phyloP scores from a whole-genome alignment of 768 basidiomycete genomes.

The Boletus insuetus region DNA sequence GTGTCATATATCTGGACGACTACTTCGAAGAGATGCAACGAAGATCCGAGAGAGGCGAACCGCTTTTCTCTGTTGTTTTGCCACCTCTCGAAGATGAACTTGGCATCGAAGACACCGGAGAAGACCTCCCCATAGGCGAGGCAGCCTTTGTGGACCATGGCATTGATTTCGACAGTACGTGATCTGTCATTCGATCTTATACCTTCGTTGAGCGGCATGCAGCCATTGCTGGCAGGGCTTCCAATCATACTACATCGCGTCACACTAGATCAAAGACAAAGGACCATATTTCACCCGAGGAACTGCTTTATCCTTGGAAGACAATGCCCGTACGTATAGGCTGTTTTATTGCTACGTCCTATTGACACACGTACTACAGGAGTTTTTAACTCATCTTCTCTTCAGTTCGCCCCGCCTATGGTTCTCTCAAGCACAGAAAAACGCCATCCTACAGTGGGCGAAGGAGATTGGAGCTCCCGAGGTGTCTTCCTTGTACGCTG shows the following conservation, averaged over 20 bases:
- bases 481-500: constrained; percentile 26
- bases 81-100: constrained; percentile 9
- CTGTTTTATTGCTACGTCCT: no score
- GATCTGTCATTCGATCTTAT: no score
- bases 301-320: constrained; percentile 9
- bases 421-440: constrained; percentile 32
- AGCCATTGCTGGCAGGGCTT: neutral
- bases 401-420: constrained; percentile 31
- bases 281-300: neutral
- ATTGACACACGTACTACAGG: constrained; percentile 17
- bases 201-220: no score
- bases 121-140: no score
- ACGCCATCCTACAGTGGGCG: constrained; percentile 29
- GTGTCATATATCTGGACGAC: neutral
- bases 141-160: neutral
- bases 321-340: neutral
- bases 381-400: constrained; percentile 29
- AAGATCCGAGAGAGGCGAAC: neutral
- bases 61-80: neutral
- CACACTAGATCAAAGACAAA: no score
- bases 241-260: no score
- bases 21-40: constrained; percentile 12
- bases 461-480: constrained; percentile 26
- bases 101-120: no score
- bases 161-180: constrained; percentile 1